Evolutionary conservation across 495 filamentous ascomycete genomes (phyloP).

Genomic region (Oidiodendron maius): DNA sequence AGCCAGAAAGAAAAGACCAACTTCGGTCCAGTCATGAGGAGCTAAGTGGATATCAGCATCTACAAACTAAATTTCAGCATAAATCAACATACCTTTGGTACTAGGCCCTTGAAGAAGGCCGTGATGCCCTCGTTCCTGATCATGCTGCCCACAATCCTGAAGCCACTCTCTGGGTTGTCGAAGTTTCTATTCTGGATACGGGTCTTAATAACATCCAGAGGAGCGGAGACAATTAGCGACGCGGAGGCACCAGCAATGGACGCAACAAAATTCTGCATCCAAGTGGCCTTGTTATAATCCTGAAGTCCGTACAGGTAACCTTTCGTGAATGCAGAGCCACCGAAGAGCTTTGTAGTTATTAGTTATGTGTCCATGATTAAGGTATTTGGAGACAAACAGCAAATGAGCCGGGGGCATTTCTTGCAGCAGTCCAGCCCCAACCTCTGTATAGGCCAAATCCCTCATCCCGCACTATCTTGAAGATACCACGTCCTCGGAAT

Average conservation of each 20-base stretch:
- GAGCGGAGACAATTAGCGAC: slow-evolving; percentile 87
- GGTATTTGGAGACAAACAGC: slow-evolving; percentile 55
- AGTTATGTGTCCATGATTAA: not conserved
- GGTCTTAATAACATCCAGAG: slow-evolving; percentile 98
- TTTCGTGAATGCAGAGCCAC: slow-evolving; percentile 96
- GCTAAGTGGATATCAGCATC: slow-evolving; percentile 31
- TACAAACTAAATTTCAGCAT: not conserved
- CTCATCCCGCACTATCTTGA: slow-evolving; percentile 87
- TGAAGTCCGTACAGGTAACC: slow-evolving; percentile 80
- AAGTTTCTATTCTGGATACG: slow-evolving; percentile 99
- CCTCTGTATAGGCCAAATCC: slow-evolving; percentile 94
- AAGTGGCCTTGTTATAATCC: slow-evolving; percentile 94
- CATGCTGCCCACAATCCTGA: slow-evolving; percentile 89
- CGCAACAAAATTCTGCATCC: slow-evolving; percentile 95
- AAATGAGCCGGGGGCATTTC: slow-evolving; percentile 95
- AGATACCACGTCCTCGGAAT: slow-evolving; percentile 87
- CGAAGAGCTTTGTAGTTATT: slow-evolving; percentile 67
- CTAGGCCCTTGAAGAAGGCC: slow-evolving; percentile 96
- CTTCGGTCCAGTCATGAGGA: slow-evolving; percentile 98
- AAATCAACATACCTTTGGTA: slow-evolving; percentile 60
- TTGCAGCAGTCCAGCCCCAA: slow-evolving; percentile 94
- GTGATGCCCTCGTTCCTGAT: slow-evolving; percentile 74
- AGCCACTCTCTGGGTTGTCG: slow-evolving; percentile 90
- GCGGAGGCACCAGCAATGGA: slow-evolving; percentile 91
- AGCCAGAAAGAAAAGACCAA: slow-evolving; percentile 99